These are phyloP conservation scores for Pleoardoris graminearum DNA, from an alignment of 2,329 filamentous ascomycete genomes.

Conservation along the genomic window DNA sequence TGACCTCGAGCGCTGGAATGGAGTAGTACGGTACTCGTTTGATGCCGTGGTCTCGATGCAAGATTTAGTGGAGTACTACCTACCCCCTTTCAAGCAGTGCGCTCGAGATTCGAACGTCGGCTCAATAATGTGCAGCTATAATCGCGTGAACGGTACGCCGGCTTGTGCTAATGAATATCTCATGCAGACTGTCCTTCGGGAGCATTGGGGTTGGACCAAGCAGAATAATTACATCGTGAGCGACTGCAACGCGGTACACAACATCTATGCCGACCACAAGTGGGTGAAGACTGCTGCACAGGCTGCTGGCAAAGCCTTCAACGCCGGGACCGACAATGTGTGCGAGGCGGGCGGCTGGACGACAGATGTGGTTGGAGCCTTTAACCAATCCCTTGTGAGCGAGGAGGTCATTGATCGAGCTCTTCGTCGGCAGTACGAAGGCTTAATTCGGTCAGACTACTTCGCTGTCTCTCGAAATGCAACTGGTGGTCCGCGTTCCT, in stretches of 20 bases:
- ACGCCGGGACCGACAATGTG: slow-evolving; percentile 58
- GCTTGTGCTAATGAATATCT: slow-evolving; percentile 67
- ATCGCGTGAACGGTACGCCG: slow-evolving; percentile 68
- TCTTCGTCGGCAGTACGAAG: slow-evolving; percentile 58
- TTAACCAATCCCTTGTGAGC: slow-evolving; percentile 38
- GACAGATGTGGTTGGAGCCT: slow-evolving; percentile 19
- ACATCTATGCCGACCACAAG: slow-evolving; percentile 58
- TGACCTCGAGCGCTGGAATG: slow-evolving; percentile 36
- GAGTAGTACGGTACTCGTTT: slow-evolving; percentile 51
- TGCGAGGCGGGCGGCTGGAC: slow-evolving; percentile 51
- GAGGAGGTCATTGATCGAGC: slow-evolving; percentile 54
- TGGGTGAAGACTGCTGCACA: slow-evolving; percentile 44
- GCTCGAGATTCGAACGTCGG: slow-evolving; percentile 51
- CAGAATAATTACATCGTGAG: slow-evolving; percentile 65
- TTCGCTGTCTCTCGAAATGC: slow-evolving; percentile 41
- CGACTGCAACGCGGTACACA: slow-evolving; percentile 67
- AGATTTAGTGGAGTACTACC: slow-evolving; percentile 69
- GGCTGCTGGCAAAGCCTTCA: slow-evolving; percentile 53
- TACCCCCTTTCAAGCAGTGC: slow-evolving; percentile 64
- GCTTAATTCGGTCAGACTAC: slow-evolving; percentile 60
- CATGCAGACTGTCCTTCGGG: slow-evolving; percentile 63
- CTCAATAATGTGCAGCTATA: slow-evolving; percentile 60
- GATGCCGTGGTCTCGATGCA: slow-evolving; percentile 62
- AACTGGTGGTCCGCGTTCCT: neutral
- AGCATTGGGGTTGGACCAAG: slow-evolving; percentile 66